phyloP scores from a whole-genome alignment of 179 eudicot genomes.

The Gypsophila paniculata region DNA sequence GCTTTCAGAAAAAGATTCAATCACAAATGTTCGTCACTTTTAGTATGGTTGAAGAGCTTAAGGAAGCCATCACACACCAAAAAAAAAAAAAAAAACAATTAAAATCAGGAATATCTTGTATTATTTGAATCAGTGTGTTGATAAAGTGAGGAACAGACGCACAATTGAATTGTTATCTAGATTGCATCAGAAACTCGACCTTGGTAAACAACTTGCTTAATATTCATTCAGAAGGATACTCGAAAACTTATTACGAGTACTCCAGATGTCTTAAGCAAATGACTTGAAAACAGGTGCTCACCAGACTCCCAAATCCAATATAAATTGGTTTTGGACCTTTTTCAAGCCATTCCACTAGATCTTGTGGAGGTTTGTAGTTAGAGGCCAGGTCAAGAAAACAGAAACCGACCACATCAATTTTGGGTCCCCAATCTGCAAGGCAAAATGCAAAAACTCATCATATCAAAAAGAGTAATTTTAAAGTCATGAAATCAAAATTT shows the following conservation, averaged over 20 bases:
- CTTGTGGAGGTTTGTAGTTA: slow-evolving; percentile 67
- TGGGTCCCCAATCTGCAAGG: slow-evolving; percentile 89
- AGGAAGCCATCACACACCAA: background rate
- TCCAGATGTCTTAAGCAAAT: background rate
- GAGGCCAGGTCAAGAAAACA: slow-evolving; percentile 92
- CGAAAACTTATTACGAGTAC: background rate
- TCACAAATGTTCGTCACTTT: background rate
- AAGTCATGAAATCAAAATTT: background rate
- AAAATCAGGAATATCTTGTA: background rate
- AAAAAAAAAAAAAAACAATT: background rate
- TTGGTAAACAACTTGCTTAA: background rate
- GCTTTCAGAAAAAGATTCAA: background rate
- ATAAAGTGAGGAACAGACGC: background rate
- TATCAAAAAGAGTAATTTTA: background rate
- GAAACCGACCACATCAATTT: slow-evolving; percentile 88
- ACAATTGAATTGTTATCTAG: background rate
- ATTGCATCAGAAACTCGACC: background rate
- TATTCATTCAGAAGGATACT: background rate
- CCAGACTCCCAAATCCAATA: slow-evolving; percentile 92
- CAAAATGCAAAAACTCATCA: slow-evolving; percentile 12
- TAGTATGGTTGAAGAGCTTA: background rate
- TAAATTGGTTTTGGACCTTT: slow-evolving; percentile 72
- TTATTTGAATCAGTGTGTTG: background rate
- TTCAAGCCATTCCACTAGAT: slow-evolving; percentile 66
- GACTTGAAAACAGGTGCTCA: slow-evolving; percentile 34